phyloP scores from a whole-genome alignment of 164 flowering plant genomes.

The Magnolia officinalis region DNA sequence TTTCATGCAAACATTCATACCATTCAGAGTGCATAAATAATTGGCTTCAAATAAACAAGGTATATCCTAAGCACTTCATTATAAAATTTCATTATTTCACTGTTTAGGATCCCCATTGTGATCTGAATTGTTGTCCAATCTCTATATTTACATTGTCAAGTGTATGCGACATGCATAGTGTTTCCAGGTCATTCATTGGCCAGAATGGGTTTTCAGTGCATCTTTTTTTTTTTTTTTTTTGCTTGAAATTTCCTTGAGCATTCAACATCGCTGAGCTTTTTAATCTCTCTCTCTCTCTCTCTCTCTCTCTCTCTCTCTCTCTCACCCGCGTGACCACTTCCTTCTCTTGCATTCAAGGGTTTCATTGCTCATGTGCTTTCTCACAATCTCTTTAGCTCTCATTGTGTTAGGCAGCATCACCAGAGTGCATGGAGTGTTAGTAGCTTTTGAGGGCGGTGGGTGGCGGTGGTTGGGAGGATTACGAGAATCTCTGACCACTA shows the following conservation, averaged over 20 bases:
- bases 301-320: no score
- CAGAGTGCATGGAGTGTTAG: no score
- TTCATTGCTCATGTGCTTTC: no score
- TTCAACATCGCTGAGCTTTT: no score
- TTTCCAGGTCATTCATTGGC: background rate
- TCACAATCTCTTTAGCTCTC: no score
- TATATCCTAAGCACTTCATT: constrained; percentile 10
- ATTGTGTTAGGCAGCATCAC: no score
- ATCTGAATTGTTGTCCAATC: background rate
- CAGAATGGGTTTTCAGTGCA: background rate
- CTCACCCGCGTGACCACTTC: no score
- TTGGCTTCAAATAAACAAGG: constrained; percentile 92
- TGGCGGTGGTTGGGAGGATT: background rate
- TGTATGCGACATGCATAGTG: background rate
- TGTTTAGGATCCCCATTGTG: background rate
- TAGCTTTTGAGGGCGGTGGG: no score
- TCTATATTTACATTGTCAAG: no score
- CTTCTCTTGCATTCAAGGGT: no score
- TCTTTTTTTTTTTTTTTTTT: background rate
- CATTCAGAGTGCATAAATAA: constrained; percentile 84
- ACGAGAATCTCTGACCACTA: background rate
- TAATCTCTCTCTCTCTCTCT: no score
- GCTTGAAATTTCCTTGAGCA: background rate
- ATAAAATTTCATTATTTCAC: background rate
- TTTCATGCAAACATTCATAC: constrained; percentile 82